These are phyloP conservation scores for Hebeloma cylindrosporum DNA, from an alignment of 768 basidiomycete genomes.

Conservation along the genomic window DNA sequence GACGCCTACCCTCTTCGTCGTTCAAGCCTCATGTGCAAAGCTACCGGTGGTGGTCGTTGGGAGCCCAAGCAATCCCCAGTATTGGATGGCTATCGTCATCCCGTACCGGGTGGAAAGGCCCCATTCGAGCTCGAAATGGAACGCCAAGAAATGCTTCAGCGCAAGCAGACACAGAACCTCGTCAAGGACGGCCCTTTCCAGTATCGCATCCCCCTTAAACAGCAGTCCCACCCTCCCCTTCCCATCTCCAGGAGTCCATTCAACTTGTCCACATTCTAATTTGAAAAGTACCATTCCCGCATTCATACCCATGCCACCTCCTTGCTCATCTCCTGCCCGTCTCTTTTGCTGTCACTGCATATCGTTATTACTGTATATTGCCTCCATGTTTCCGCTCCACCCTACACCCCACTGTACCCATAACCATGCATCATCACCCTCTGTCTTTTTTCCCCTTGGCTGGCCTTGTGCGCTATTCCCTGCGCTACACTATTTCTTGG, in stretches of 20 bases:
- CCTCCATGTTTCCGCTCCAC: conserved; percentile 26
- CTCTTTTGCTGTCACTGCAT: conserved; percentile 29
- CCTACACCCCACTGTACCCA: conserved; percentile 29
- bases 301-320: conserved; percentile 7
- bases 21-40: conserved; percentile 70
- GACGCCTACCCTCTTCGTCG: conserved; percentile 72
- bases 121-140: conserved; percentile 72
- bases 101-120: conserved; percentile 65
- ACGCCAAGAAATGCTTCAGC: conserved; percentile 56
- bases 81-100: conserved; percentile 51
- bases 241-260: conserved; percentile 46
- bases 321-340: conserved; percentile 21
- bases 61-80: conserved; percentile 57
- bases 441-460: conserved; percentile 20
- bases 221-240: conserved; percentile 42
- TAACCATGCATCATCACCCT: conserved; percentile 24
- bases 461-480: conserved; percentile 17
- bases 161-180: conserved; percentile 55
- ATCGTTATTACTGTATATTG: conserved; percentile 55
- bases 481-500: conserved; percentile 11
- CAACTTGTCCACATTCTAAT: conserved; percentile 61
- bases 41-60: conserved; percentile 80
- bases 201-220: conserved; percentile 55
- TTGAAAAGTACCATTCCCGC: conserved; percentile 21
- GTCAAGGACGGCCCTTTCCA: conserved; percentile 67